A percentile compares a stretch with the other conserved stretches of the same genome.
Conservation (phyloP, 306 rosid genomes). For the Inga laurina region DNA sequence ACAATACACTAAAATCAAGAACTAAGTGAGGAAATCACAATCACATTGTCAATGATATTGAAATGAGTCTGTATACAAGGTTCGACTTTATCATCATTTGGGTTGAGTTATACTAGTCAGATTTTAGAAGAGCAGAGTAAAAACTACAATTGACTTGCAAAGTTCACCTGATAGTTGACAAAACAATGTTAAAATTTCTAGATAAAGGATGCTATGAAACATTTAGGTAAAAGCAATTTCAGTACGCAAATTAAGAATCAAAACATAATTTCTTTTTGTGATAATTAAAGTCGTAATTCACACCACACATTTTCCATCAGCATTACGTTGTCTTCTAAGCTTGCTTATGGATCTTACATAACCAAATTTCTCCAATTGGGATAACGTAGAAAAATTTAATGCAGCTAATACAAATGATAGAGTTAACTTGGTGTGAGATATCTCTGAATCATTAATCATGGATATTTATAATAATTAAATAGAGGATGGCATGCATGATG, state of each 20-base stretch:
- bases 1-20: not conserved
- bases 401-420: no score
- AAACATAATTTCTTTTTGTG: not conserved
- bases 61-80: slow-evolving; percentile 19
- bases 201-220: not conserved
- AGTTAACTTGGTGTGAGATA: not conserved
- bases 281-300: not conserved
- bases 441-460: not conserved
- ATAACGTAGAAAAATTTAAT: no score
- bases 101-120: not conserved
- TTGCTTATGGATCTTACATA: not conserved
- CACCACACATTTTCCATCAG: not conserved
- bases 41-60: slow-evolving; percentile 15
- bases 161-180: not conserved
- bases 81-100: slow-evolving; percentile 6
- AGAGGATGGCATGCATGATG: not conserved
- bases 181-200: not conserved
- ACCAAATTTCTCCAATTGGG: no score
- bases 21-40: not conserved
- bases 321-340: not conserved
- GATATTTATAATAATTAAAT: not conserved
- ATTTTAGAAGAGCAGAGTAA: slow-evolving; percentile 12
- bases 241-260: not conserved
- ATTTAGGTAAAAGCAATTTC: not conserved
- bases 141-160: not conserved